phyloP scores from a whole-genome alignment of 306 rosid species.

The Macrotyloma uniflorum region DNA sequence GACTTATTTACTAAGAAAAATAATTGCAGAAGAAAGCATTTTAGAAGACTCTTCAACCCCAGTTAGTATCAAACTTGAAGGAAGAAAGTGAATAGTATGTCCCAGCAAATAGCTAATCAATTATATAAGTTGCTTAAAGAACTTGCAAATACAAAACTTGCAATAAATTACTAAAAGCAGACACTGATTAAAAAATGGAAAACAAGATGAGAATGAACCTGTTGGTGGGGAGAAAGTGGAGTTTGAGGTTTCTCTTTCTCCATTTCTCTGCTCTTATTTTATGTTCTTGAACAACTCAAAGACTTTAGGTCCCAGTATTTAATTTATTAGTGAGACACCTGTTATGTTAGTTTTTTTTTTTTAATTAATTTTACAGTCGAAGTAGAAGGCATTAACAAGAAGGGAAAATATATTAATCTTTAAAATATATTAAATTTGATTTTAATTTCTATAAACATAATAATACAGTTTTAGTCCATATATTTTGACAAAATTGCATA shows the following conservation, averaged over 20 bases:
- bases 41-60: background rate
- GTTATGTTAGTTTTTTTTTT: background rate
- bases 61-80: background rate
- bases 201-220: slow-evolving; percentile 26
- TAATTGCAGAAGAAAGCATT: no score
- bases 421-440: no score
- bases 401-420: no score
- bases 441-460: no score
- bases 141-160: background rate
- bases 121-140: background rate
- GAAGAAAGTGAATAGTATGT: no score
- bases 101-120: background rate
- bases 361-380: background rate
- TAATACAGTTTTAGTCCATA: no score
- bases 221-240: no score
- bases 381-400: background rate
- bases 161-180: no score
- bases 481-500: no score
- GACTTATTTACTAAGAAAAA: no score
- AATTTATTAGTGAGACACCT: background rate
- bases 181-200: background rate
- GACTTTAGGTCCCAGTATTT: background rate
- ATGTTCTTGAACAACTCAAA: background rate
- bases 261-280: background rate
- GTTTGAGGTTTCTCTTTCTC: background rate